These are phyloP conservation scores for Biscogniauxia sp. DNA, from an alignment of 2,329 filamentous ascomycete genomes.

Conservation along the genomic window DNA sequence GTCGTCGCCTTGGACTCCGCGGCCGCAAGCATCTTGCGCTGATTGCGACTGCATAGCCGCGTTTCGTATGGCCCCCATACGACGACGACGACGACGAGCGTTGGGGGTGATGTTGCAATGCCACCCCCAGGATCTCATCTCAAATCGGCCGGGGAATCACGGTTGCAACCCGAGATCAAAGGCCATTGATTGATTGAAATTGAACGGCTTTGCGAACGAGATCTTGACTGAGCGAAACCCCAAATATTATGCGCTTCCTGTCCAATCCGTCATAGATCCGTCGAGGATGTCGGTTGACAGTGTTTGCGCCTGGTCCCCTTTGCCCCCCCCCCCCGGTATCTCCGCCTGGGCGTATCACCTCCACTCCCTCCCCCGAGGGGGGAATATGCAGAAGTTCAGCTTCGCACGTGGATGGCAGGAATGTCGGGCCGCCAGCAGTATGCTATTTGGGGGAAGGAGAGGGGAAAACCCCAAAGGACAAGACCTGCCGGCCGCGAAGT, in stretches of 20 bases:
- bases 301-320: not conserved
- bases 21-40: not conserved
- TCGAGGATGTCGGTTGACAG: not conserved
- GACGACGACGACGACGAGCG: not conserved
- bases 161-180: not conserved
- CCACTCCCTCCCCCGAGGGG: not conserved
- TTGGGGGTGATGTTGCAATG: not conserved
- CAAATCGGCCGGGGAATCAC: not conserved
- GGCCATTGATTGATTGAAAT: not conserved
- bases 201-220: not conserved
- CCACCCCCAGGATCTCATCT: not conserved
- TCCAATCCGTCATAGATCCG: not conserved
- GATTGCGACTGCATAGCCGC: not conserved
- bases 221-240: not conserved
- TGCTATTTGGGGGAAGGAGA: not conserved
- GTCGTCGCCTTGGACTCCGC: too few relatives aligned
- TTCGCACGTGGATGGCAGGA: not conserved
- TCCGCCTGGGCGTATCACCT: not conserved
- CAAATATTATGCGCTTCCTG: not conserved
- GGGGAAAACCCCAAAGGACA: not conserved
- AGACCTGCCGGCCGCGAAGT: not conserved
- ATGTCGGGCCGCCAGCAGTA: not conserved
- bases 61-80: not conserved
- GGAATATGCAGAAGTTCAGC: not conserved
- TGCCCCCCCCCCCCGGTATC: not conserved